A percentile compares a stretch with the other conserved stretches of the same genome.
Evolutionary conservation across 441 rosid species (phyloP).

Genomic region (Erodium trifolium): DNA sequence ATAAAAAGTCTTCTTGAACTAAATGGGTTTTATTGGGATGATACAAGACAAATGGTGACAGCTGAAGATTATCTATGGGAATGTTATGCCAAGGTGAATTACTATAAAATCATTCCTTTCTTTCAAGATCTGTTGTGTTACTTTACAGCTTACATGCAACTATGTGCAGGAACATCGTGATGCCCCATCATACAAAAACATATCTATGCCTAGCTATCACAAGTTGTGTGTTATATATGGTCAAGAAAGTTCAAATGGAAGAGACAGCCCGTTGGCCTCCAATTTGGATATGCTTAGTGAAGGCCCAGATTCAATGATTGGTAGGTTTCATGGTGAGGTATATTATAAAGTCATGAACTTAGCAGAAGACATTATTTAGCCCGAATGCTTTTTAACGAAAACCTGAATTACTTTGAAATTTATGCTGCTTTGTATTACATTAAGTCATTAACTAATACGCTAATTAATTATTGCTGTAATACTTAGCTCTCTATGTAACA

Average conservation of each 20-base stretch:
- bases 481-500: not conserved
- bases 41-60: constrained; percentile 31
- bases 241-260: constrained; percentile 31
- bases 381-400: not conserved
- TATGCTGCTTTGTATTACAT: not conserved
- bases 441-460: not conserved
- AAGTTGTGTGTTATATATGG: constrained; percentile 42
- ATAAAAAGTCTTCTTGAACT: constrained; percentile 35
- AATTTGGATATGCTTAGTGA: constrained; percentile 19
- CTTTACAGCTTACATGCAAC: constrained; percentile 15
- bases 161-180: constrained; percentile 35
- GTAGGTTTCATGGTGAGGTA: constrained; percentile 27
- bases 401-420: not conserved
- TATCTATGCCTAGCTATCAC: constrained; percentile 34
- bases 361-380: not conserved
- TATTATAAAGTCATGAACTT: constrained; percentile 1
- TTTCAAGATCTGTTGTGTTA: constrained; percentile 1
- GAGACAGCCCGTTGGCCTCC: constrained; percentile 18
- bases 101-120: not conserved
- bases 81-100: constrained; percentile 31
- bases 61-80: constrained; percentile 43
- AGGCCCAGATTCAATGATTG: constrained; percentile 22
- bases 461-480: not conserved
- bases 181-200: constrained; percentile 30
- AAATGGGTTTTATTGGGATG: constrained; percentile 46